These are phyloP conservation scores for Prunus yedoensis DNA, from an alignment of 331 rosid species.

Conservation along the genomic window DNA sequence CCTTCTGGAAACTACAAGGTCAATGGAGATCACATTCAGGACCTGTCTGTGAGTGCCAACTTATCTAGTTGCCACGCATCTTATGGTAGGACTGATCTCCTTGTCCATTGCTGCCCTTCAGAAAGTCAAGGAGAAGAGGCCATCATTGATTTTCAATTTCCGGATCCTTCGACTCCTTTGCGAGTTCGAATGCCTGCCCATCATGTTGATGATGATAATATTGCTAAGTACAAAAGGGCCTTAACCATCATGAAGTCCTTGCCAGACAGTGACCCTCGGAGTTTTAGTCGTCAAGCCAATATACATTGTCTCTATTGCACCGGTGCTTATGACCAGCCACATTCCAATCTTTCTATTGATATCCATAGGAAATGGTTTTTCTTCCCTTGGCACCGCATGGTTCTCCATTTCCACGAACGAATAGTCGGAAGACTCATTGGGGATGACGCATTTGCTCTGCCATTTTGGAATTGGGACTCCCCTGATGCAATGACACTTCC, in stretches of 20 bases:
- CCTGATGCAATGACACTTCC: slow-evolving; percentile 23
- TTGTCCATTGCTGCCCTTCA: slow-evolving; percentile 25
- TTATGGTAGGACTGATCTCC: slow-evolving; percentile 20
- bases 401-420: slow-evolving; percentile 24
- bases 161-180: not conserved
- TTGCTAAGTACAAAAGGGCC: slow-evolving; percentile 21
- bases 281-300: slow-evolving; percentile 21
- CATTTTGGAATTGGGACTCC: slow-evolving; percentile 30
- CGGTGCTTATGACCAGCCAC: slow-evolving; percentile 18
- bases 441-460: slow-evolving; percentile 22
- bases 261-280: slow-evolving; percentile 23
- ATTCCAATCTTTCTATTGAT: slow-evolving; percentile 1
- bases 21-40: not conserved
- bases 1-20: not conserved
- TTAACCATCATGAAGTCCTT: slow-evolving; percentile 19
- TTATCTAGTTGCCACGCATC: slow-evolving; percentile 23
- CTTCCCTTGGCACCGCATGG: slow-evolving; percentile 27
- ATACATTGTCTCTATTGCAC: slow-evolving; percentile 29
- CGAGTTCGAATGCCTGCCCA: slow-evolving; percentile 19
- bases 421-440: slow-evolving; percentile 21
- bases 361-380: slow-evolving; percentile 21
- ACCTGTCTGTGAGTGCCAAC: slow-evolving; percentile 10
- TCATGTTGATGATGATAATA: not conserved
- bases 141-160: slow-evolving; percentile 12
- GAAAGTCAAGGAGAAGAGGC: not conserved